Percentiles rank a stretch among this genome's conserved stretches.
These are phyloP conservation scores for Cutaneotrichosporon spelunceum DNA, from an alignment of 1,284 basidiomycete species.

Conservation along the genomic window DNA sequence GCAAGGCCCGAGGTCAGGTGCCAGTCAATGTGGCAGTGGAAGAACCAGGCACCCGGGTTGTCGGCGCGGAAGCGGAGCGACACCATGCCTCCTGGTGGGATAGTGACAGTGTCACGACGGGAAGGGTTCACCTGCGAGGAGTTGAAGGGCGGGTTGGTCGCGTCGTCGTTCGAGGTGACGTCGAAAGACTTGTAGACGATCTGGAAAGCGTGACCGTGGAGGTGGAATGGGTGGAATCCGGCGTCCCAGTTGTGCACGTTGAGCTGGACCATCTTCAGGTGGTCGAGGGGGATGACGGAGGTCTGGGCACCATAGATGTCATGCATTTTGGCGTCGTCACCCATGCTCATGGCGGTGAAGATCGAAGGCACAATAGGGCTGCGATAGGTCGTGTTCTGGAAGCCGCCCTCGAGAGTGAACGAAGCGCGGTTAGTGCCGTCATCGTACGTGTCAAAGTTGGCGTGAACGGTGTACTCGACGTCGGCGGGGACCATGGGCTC, in stretches of 20 bases:
- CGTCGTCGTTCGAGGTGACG: constrained; percentile 70
- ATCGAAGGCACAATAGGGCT: constrained; percentile 64
- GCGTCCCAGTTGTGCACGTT: constrained; percentile 72
- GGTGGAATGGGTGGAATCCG: constrained; percentile 55
- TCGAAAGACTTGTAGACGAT: constrained; percentile 69
- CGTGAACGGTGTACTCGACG: constrained; percentile 48
- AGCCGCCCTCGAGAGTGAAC: constrained; percentile 46
- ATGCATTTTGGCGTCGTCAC: constrained; percentile 63
- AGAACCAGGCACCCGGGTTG: constrained; percentile 57
- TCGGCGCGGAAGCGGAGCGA: constrained; percentile 54
- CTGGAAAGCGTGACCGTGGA: constrained; percentile 66
- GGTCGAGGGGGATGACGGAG: constrained; percentile 67
- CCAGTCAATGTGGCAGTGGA: constrained; percentile 53
- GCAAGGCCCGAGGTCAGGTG: constrained; percentile 51
- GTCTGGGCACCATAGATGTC: constrained; percentile 71
- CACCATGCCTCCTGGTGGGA: constrained; percentile 53
- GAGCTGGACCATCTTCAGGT: constrained; percentile 74
- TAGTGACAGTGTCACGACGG: constrained; percentile 63
- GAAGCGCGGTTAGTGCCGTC: constrained; percentile 52
- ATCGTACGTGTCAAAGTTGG: constrained; percentile 54
- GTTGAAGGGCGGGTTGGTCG: constrained; percentile 73
- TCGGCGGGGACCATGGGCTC: constrained; percentile 46
- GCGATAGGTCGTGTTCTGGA: constrained; percentile 47
- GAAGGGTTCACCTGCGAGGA: constrained; percentile 78
- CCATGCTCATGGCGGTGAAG: constrained; percentile 72